Base-by-base conservation (phyloP, 23 red algal genomes). In the Gracilaria gracilis region DNA sequence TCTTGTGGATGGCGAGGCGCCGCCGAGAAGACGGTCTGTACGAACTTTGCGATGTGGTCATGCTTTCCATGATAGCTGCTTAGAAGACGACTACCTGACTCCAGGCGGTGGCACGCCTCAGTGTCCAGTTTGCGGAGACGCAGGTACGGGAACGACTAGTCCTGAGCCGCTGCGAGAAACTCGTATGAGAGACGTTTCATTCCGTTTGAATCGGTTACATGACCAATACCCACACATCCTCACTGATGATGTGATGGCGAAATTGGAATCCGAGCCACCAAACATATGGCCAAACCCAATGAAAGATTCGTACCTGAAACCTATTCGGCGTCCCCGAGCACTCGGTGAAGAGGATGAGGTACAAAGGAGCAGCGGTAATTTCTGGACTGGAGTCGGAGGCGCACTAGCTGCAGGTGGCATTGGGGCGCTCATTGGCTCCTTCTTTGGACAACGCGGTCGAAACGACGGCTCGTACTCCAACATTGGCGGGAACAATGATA, bases 21-120 rank as follows among this genome's bases (percentile, higher is more conserved):
- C 27, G 25, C 49, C 42, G 37, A 59, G 76, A 58, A 34, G 54
- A 16, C 67, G 67, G 35, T 70, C 85, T 4, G 61, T 65, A 34
- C 67, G 85, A 25, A 78, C 49, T 21, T 62, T 89, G 31, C 85
- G 74, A n/a, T 89, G 85, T 66, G 85, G 85, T 13, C 85, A 89
- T 89, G 0, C 74, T 27, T 80, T 89, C 55, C 48, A 62, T 24
- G 85, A 79, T 9, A 61, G 53, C 25, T 89, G 72, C 35, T 80
- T 89, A 4, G 85, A 89, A 21, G 70, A 76, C 31, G 85, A 79
- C n/a, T 54, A 86, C 65, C 6, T 20, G 20, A 71, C 82, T 1
- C 82, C 82, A 51, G n/a, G 17, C 16, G 82, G 39, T 27, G 29
- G 3, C 3, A 73, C 47, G 9, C 82, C 72, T 1, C 5, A 36